Conservation (phyloP, 1,284 basidiomycete genomes). For the Irpex sp. region DNA sequence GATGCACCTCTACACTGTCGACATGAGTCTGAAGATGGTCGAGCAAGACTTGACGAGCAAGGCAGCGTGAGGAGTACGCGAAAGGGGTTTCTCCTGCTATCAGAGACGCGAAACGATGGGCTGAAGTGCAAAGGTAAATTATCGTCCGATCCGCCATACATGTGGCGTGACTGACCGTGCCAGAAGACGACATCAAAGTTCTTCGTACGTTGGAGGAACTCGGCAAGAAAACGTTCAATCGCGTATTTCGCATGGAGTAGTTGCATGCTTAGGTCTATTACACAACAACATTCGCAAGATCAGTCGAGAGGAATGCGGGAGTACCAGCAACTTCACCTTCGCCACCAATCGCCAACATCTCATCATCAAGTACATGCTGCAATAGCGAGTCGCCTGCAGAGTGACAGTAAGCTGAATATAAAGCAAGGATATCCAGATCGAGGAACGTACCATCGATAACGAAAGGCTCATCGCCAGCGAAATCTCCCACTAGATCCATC, state of each 20-base stretch:
- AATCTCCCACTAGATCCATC: conserved; percentile 72
- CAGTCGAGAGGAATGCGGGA: too few species aligned
- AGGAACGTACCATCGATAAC: conserved; percentile 53
- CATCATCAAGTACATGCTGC: conserved; percentile 54
- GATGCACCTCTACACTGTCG: conserved; percentile 34
- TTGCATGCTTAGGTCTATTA: conserved; percentile 53
- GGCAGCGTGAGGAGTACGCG: conserved; percentile 39
- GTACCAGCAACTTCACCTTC: conserved; percentile 32
- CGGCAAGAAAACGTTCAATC: conserved; percentile 47
- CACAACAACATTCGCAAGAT: not conserved
- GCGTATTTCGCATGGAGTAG: conserved; percentile 54
- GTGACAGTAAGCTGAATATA: not conserved
- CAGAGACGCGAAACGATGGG: conserved; percentile 37
- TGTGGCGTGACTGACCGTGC: conserved; percentile 47
- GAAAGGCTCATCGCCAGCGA: conserved; percentile 65
- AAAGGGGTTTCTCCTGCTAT: conserved; percentile 34
- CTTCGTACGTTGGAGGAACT: conserved; percentile 47
- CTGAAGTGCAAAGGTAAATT: conserved; percentile 25
- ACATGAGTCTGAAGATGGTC: conserved; percentile 42
- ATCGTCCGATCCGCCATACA: conserved; percentile 12
- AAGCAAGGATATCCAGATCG: not conserved
- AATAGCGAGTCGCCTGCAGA: conserved; percentile 57
- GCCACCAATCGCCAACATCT: conserved; percentile 49
- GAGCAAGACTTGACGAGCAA: conserved; percentile 51
- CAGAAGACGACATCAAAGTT: conserved; percentile 68